phyloP scores from a whole-genome alignment of 2,329 filamentous ascomycete species.

The Aspergillus pseudoglaucus region DNA sequence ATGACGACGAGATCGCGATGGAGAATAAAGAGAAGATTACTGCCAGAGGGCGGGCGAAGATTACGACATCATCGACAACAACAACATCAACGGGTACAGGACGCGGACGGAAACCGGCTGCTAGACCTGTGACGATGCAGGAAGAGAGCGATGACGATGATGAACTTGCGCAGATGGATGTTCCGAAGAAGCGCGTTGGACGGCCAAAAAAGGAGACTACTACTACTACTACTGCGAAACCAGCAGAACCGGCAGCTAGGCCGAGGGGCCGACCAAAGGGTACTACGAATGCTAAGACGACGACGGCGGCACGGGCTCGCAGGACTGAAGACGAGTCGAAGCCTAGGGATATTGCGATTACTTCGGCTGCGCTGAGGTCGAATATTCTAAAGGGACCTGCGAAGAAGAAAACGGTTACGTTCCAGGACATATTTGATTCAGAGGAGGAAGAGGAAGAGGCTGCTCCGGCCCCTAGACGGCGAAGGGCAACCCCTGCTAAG shows the following conservation, averaged over 20 bases:
- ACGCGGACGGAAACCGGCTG: slow-evolving; percentile 7
- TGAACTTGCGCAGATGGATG: slow-evolving; percentile 18
- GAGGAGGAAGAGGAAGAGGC: slow-evolving; percentile 33
- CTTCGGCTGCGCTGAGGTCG: slow-evolving; percentile 23
- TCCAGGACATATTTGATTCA: slow-evolving; percentile 36
- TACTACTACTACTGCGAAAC: slow-evolving; percentile 1
- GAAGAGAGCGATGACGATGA: slow-evolving; percentile 17
- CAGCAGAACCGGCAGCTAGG: slow-evolving; percentile 13
- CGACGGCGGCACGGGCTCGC: neutral
- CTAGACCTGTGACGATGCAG: slow-evolving; percentile 1
- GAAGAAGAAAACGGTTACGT: slow-evolving; percentile 43
- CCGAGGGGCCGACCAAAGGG: slow-evolving; percentile 27
- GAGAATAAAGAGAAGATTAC: slow-evolving; percentile 6
- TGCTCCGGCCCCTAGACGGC: slow-evolving; percentile 17
- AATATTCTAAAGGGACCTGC: slow-evolving; percentile 25
- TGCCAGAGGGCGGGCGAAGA: slow-evolving; percentile 7
- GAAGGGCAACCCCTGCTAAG: slow-evolving; percentile 17
- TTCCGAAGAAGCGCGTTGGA: slow-evolving; percentile 16
- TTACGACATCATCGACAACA: slow-evolving; percentile 5
- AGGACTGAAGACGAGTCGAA: slow-evolving; percentile 10
- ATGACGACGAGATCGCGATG: slow-evolving; percentile 20
- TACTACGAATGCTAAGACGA: slow-evolving; percentile 6
- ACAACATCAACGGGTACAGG: neutral
- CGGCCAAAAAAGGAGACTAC: slow-evolving; percentile 10
- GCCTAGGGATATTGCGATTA: slow-evolving; percentile 20